Base-by-base conservation (phyloP, 495 filamentous ascomycete species). In the Penicillium robsamsonii region DNA sequence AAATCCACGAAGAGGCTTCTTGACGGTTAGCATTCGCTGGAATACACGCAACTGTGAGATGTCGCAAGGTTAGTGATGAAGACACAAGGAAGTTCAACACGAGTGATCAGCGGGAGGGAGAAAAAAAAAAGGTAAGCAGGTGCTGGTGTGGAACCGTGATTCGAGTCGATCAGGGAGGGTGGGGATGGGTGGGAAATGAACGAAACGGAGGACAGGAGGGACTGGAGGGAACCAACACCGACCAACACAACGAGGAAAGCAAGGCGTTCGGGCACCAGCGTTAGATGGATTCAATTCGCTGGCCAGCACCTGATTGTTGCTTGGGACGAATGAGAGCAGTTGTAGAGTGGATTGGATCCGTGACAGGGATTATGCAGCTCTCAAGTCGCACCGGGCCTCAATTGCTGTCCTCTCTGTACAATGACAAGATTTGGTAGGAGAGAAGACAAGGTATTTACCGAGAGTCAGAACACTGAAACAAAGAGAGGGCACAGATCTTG, bases 251-350 rank as follows among this genome's bases (percentile, higher is more conserved):
- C 60, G 59, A 58, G 18, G 45, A 73, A 70, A 71, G 68, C 71
- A 70, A 72, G 71, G 62, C 60, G 68, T 71, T 74, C 70, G 71
- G 71, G 71, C 71, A 76, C 57, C 66, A 75, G 72, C 59, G 70
- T 66, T 59, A 55, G 62, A 61, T 60, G 58, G 56, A 58, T 59
- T 61, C 60, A 62, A 64, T 69, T 70, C 63, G 68, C 67, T 69
- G 65, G 66, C 57, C 53, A 59, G 59, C 52, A 56, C 63, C 60
- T 66, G 64, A 56, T 45, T 66, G 62, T 68, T 64, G 67, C 60
- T 68, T 68, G 60, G 60, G 59, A 63, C 67, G 66, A 65, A 71
- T 67, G 61, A 71, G 58, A 58, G 58, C 50, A 63, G 48, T 64
- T 45, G 61, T 53, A 60, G 56, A 60, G 59, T 63, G 58, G 62